These are phyloP conservation scores for Starmerella stellata DNA, from an alignment of 805 yeast genomes.

Conservation along the genomic window DNA sequence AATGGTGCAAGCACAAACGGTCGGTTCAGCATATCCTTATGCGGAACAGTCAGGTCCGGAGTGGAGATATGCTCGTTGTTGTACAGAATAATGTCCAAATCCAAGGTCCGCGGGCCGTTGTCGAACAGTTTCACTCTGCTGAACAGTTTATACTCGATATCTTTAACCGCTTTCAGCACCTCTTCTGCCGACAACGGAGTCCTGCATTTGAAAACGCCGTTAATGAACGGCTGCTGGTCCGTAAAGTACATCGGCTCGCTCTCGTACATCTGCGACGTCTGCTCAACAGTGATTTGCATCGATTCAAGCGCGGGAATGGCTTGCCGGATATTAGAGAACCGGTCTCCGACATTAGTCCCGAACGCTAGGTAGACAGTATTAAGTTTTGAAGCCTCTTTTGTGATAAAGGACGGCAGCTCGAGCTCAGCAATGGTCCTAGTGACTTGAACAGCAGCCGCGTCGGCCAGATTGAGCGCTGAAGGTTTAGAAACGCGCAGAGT, in stretches of 20 bases:
- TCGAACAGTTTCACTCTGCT: conserved; percentile 59
- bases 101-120: conserved; percentile 86
- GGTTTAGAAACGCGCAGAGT: conserved; percentile 62
- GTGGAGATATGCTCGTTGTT: conserved; percentile 39
- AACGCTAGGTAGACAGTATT: conserved; percentile 54
- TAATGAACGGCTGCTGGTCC: conserved; percentile 65
- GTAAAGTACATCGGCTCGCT: conserved; percentile 83
- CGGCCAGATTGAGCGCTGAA: conserved; percentile 69
- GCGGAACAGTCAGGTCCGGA: conserved; percentile 57
- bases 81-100: conserved; percentile 67
- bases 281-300: conserved; percentile 31
- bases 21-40: conserved; percentile 70
- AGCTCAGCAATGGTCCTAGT: conserved; percentile 32
- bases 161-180: conserved; percentile 43
- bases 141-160: conserved; percentile 57
- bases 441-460: conserved; percentile 78
- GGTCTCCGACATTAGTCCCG: conserved; percentile 75
- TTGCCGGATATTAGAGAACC: conserved; percentile 37
- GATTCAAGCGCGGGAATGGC: conserved; percentile 36
- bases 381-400: neutral
- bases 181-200: conserved; percentile 49
- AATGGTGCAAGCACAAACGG: conserved; percentile 80
- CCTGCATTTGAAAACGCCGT: conserved; percentile 58
- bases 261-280: conserved; percentile 62
- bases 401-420: too few species aligned